Percentiles rank a stretch among this genome's conserved stretches.
These are phyloP conservation scores for Reutealis trisperma DNA, from an alignment of 345 rosid species.

Conservation along the genomic window DNA sequence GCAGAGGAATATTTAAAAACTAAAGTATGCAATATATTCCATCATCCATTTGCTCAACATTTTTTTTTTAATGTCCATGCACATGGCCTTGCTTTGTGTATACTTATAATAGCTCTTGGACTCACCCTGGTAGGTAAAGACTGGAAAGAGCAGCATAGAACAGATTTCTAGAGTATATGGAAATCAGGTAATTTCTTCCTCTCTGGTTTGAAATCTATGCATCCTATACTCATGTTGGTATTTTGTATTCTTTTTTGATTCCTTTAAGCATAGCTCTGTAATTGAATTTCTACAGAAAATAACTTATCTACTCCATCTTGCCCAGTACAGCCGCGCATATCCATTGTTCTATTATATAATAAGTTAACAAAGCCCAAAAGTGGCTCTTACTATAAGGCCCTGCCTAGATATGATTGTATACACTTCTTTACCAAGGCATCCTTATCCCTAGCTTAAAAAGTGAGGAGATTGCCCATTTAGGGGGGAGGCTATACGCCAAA, in stretches of 20 bases:
- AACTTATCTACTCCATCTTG: not conserved
- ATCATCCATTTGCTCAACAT: not conserved
- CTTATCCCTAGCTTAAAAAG: not conserved
- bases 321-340: not conserved
- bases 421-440: not conserved
- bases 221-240: not conserved
- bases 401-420: not conserved
- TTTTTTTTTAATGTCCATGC: not conserved
- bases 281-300: not conserved
- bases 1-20: slow-evolving; percentile 88
- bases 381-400: not conserved
- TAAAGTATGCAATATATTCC: slow-evolving; percentile 49
- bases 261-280: not conserved
- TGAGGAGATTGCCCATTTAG: not conserved
- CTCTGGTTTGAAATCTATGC: not conserved
- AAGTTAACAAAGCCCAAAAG: not conserved
- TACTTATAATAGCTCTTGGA: slow-evolving; percentile 18
- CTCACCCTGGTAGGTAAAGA: slow-evolving; percentile 57
- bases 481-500: not conserved
- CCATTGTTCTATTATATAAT: not conserved
- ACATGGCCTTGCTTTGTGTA: slow-evolving; percentile 3
- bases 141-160: slow-evolving; percentile 89
- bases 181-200: slow-evolving; percentile 63
- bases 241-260: not conserved
- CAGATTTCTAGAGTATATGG: slow-evolving; percentile 95